Evolutionary conservation across 192 early-diverging fungal species (phyloP).

Genomic region (Umbelopsis ramanniana): DNA sequence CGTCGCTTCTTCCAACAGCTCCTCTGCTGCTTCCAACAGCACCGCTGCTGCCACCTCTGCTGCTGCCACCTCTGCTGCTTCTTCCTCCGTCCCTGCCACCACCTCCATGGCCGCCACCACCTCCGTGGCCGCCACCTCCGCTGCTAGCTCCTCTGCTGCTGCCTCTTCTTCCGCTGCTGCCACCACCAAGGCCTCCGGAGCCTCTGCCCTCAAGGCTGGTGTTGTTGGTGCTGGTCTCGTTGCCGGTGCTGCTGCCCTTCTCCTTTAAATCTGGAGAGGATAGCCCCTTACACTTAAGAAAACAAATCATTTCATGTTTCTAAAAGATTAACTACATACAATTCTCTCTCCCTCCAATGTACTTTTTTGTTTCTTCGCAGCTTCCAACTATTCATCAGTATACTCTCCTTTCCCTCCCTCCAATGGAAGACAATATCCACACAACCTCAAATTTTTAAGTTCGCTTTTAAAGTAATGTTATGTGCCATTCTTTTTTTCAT

Average conservation of each 20-base stretch:
- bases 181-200: slow-evolving; percentile 12
- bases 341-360: background rate
- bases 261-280: slow-evolving; percentile 19
- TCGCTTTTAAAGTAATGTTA: slow-evolving; percentile 2
- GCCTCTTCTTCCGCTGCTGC: background rate
- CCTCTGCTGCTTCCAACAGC: slow-evolving; percentile 5
- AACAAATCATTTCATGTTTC: background rate
- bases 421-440: background rate
- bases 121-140: background rate
- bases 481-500: background rate
- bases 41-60: slow-evolving; percentile 14
- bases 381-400: background rate
- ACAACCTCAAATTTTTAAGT: background rate
- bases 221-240: slow-evolving; percentile 29
- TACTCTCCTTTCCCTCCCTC: background rate
- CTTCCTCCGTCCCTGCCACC: background rate
- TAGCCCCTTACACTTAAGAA: background rate
- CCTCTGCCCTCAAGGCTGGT: slow-evolving; percentile 20
- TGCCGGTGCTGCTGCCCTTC: slow-evolving; percentile 32
- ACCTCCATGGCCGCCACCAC: background rate
- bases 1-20: background rate
- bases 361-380: slow-evolving; percentile 8
- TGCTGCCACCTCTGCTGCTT: background rate
- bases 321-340: slow-evolving; percentile 8
- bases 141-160: background rate